phyloP scores from a whole-genome alignment of 2,329 filamentous ascomycete species.

The Cladosporium sp. region DNA sequence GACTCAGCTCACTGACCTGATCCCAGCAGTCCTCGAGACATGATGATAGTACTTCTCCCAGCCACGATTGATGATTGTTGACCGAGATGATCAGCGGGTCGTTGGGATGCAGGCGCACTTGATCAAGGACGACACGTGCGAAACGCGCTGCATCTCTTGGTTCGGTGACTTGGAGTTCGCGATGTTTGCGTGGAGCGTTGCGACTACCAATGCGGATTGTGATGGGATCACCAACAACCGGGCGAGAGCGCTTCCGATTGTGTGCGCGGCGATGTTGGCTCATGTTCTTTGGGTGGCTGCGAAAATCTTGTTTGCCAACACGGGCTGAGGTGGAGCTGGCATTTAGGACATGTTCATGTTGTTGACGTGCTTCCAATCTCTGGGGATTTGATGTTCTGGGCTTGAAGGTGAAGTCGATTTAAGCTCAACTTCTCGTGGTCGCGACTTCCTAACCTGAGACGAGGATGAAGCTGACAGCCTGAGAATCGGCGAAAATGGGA shows the following conservation, averaged over 20 bases:
- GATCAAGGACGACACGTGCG: slow-evolving; percentile 29
- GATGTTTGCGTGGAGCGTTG: slow-evolving; percentile 23
- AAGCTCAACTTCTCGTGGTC: background rate
- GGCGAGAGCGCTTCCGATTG: background rate
- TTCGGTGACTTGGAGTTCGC: slow-evolving; percentile 25
- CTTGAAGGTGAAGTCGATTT: background rate
- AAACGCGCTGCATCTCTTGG: slow-evolving; percentile 29
- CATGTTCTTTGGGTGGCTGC: background rate
- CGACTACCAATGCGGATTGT: slow-evolving; percentile 30
- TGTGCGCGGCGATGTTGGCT: background rate
- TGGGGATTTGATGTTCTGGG: background rate
- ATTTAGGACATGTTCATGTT: no score
- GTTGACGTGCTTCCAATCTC: background rate
- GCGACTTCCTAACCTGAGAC: background rate
- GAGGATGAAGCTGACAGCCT: no score
- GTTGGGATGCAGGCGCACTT: slow-evolving; percentile 26
- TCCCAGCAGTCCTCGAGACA: slow-evolving; percentile 32
- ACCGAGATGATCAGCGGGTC: slow-evolving; percentile 33
- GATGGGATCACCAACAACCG: slow-evolving; percentile 17
- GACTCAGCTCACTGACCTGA: slow-evolving; percentile 31
- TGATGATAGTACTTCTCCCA: slow-evolving; percentile 29
- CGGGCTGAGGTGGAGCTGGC: no score
- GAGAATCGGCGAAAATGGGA: no score
- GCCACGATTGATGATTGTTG: slow-evolving; percentile 34
- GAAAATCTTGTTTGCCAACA: no score